Percentiles rank a stretch among this genome's conserved stretches.
phyloP scores from a whole-genome alignment of 306 rosid genomes.

The Abrus precatorius region DNA sequence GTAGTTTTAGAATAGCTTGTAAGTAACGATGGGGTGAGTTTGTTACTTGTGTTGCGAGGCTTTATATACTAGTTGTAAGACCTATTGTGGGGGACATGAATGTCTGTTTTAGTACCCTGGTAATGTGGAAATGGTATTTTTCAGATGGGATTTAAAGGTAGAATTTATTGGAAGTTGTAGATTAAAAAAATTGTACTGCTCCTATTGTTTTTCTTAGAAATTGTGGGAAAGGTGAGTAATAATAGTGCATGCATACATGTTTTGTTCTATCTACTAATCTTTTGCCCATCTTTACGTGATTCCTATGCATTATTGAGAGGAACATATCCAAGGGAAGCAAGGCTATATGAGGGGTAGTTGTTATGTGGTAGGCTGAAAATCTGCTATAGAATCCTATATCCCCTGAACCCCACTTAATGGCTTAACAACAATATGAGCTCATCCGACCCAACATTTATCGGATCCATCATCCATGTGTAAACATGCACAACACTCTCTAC shows the following conservation, averaged over 20 bases:
- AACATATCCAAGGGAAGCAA: conserved; percentile 59
- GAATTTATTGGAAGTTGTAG: conserved; percentile 39
- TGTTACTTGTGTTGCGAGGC: conserved; percentile 54
- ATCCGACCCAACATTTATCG: conserved; percentile 39
- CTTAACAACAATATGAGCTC: conserved; percentile 44
- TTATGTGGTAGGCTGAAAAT: conserved; percentile 62
- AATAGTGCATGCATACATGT: conserved; percentile 52
- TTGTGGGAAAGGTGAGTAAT: conserved; percentile 51
- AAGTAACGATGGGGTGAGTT: conserved; percentile 61
- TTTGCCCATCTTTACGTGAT: conserved; percentile 72
- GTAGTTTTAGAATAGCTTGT: conserved; percentile 41
- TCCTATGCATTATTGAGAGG: conserved; percentile 88
- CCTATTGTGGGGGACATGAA: conserved; percentile 55
- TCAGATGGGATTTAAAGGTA: conserved; percentile 51
- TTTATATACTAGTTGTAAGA: conserved; percentile 68
- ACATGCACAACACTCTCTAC: conserved; percentile 27
- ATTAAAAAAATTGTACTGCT: conserved; percentile 35
- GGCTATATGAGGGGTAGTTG: conserved; percentile 80
- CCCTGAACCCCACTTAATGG: conserved; percentile 50
- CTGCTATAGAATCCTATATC: conserved; percentile 57
- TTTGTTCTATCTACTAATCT: conserved; percentile 43
- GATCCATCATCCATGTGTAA: conserved; percentile 46
- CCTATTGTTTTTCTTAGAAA: conserved; percentile 41
- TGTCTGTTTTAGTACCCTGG: conserved; percentile 59
- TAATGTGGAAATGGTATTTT: conserved; percentile 51